phyloP scores from a whole-genome alignment of 768 basidiomycete genomes.

The Leccinum disarticulatum region DNA sequence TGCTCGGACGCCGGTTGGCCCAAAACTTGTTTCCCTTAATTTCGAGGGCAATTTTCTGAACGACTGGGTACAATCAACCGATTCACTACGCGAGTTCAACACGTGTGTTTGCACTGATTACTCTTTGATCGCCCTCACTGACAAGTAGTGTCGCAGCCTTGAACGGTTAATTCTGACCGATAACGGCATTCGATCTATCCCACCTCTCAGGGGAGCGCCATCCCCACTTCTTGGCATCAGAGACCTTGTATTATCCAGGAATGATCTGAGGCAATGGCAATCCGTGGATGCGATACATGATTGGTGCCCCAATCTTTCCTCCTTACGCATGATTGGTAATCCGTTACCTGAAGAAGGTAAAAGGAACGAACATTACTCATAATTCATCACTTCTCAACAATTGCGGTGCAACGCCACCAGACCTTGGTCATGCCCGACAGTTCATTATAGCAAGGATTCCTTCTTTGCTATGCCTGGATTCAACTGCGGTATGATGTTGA shows the following conservation, averaged over 20 bases:
- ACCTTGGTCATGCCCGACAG: constrained; percentile 48
- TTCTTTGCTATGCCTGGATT: constrained; percentile 62
- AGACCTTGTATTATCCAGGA: constrained; percentile 64
- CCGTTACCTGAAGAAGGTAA: constrained; percentile 58
- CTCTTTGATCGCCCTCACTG: constrained; percentile 8
- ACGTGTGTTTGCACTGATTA: constrained; percentile 36
- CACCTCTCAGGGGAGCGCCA: constrained; percentile 19
- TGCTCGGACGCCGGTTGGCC: constrained; percentile 9
- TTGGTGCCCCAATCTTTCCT: constrained; percentile 71
- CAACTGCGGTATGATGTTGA: constrained; percentile 48
- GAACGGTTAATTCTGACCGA: constrained; percentile 64
- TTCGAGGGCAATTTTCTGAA: constrained; percentile 65
- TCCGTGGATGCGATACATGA: constrained; percentile 60
- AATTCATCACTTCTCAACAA: constrained; percentile 2
- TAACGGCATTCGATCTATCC: constrained; percentile 57
- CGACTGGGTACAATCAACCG: constrained; percentile 54
- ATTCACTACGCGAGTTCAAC: constrained; percentile 43
- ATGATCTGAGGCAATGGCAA: constrained; percentile 56
- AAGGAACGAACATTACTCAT: background rate
- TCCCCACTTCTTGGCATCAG: constrained; percentile 41
- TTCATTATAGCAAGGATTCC: constrained; percentile 68
- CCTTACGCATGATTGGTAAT: constrained; percentile 61
- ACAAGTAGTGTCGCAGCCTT: constrained; percentile 39
- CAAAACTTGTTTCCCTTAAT: constrained; percentile 55
- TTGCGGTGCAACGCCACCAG: constrained; percentile 26